Evolutionary conservation across 768 basidiomycete genomes (phyloP).

Genomic region (Melanogaster broomeanus): DNA sequence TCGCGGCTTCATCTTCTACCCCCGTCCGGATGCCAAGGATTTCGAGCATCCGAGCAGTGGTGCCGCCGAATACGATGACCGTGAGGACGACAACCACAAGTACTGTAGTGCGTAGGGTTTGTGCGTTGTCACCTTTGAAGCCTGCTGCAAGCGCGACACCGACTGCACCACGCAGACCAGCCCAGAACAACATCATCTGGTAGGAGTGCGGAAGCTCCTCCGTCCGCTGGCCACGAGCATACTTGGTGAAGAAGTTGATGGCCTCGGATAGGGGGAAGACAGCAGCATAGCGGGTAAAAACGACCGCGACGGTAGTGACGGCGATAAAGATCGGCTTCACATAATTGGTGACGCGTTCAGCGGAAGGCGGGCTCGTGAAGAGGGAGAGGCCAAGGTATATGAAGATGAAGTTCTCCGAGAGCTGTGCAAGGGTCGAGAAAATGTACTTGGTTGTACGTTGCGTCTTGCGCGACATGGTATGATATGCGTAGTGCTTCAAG

Average conservation of each 20-base stretch:
- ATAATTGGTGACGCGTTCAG: conserved; percentile 76
- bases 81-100: conserved; percentile 95
- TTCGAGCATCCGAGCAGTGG: conserved; percentile 96
- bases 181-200: conserved; percentile 99
- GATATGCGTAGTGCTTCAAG: conserved; percentile 99
- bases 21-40: conserved; percentile 95
- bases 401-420: conserved; percentile 99
- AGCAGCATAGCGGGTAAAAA: conserved; percentile 93
- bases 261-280: conserved; percentile 94
- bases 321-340: conserved; percentile 95
- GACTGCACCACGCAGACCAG: conserved; percentile 93
- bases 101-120: conserved; percentile 89
- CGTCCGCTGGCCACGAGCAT: conserved; percentile 79
- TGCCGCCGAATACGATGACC: conserved; percentile 93
- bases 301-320: conserved; percentile 87
- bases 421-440: conserved; percentile 89
- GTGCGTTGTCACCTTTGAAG: conserved; percentile 91
- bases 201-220: conserved; percentile 97
- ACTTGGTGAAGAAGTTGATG: conserved; percentile 90
- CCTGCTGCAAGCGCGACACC: conserved; percentile 97
- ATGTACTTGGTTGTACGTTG: conserved; percentile 95
- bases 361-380: conserved; percentile 86
- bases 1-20: conserved; percentile 88
- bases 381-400: conserved; percentile 96
- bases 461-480: conserved; percentile 96